phyloP scores from a whole-genome alignment of 495 filamentous ascomycete genomes.

The Penicillium riverlandense region DNA sequence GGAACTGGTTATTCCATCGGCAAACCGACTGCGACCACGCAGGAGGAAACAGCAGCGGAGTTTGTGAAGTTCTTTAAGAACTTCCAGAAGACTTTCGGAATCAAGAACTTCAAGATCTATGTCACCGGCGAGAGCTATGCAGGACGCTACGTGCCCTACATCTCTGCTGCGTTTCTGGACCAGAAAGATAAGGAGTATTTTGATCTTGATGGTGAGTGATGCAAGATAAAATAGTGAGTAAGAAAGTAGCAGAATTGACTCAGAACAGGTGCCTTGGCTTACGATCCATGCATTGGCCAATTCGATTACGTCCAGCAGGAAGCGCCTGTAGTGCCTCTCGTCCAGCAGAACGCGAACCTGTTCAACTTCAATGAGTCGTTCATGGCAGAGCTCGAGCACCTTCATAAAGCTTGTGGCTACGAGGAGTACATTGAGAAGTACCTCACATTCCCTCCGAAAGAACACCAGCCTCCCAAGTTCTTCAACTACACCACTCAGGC shows the following conservation, averaged over 20 bases:
- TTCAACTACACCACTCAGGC: conserved; percentile 22
- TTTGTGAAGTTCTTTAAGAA: conserved; percentile 61
- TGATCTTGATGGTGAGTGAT: conserved; percentile 31
- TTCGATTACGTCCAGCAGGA: conserved; percentile 32
- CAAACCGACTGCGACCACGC: conserved; percentile 41
- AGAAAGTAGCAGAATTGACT: background rate
- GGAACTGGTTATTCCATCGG: conserved; percentile 52
- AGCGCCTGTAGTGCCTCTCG: conserved; percentile 38
- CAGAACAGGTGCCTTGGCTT: conserved; percentile 28
- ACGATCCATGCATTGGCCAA: conserved; percentile 37
- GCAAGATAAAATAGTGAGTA: background rate
- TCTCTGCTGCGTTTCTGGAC: conserved; percentile 45
- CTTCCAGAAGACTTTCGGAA: conserved; percentile 51
- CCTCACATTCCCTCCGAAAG: conserved; percentile 46
- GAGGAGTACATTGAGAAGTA: conserved; percentile 47
- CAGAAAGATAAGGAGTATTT: conserved; percentile 41
- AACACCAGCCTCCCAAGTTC: conserved; percentile 28
- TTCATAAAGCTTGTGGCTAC: conserved; percentile 50
- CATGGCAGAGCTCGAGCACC: conserved; percentile 37
- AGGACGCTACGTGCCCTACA: conserved; percentile 49
- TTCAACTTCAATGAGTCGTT: conserved; percentile 52
- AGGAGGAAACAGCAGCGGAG: conserved; percentile 50
- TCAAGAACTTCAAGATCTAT: conserved; percentile 55
- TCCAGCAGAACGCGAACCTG: conserved; percentile 44
- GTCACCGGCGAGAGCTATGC: conserved; percentile 57